Conservation (phyloP, 2,329 filamentous ascomycete genomes). For the Xylariaceae sp. region DNA sequence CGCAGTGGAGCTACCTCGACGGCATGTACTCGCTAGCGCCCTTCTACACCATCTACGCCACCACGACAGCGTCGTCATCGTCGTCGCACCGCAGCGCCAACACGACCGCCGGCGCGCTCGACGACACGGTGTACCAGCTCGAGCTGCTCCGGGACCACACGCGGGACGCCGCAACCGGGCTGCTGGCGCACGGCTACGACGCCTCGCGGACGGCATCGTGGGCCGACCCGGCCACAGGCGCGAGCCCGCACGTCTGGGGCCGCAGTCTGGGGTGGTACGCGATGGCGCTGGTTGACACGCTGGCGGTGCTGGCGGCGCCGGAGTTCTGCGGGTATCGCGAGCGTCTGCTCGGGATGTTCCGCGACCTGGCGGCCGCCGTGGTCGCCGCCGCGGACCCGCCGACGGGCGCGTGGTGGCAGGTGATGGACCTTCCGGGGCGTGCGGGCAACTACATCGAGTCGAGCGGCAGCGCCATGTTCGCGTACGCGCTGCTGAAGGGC, state of each 20-base stretch:
- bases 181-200: constrained; percentile 43
- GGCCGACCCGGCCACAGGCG: constrained; percentile 40
- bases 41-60: constrained; percentile 40
- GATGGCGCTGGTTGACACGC: constrained; percentile 42
- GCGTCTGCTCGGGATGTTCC: constrained; percentile 26
- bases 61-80: constrained; percentile 20
- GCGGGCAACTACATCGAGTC: constrained; percentile 43
- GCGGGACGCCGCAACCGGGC: constrained; percentile 27
- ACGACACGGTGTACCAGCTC: constrained; percentile 35
- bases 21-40: constrained; percentile 54
- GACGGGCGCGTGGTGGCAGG: constrained; percentile 43
- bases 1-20: constrained; percentile 56
- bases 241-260: constrained; percentile 42
- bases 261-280: constrained; percentile 43
- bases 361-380: constrained; percentile 28
- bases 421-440: constrained; percentile 33
- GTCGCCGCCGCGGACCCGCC: constrained; percentile 29
- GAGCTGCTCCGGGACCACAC: constrained; percentile 35
- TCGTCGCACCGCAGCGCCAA: background rate
- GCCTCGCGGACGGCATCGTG: constrained; percentile 38
- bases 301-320: constrained; percentile 32
- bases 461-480: constrained; percentile 42
- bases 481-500: constrained; percentile 42
- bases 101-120: constrained; percentile 16
- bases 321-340: constrained; percentile 3